phyloP scores from a whole-genome alignment of 1,284 basidiomycete genomes.

The Cystobasidiaceae sp. region DNA sequence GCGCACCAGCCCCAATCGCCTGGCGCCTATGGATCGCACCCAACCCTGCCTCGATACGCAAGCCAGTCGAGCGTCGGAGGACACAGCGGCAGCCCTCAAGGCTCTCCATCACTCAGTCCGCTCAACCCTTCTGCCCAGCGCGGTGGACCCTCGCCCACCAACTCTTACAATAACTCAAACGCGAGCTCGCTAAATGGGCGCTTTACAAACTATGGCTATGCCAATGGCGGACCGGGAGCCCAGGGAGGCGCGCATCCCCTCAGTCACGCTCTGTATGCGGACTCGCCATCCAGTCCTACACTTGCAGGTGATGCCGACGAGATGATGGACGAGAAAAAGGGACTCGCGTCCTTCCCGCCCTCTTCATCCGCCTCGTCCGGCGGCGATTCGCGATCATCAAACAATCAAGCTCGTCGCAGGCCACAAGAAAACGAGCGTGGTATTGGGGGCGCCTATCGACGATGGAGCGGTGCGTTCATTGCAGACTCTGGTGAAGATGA shows the following conservation, averaged over 20 bases:
- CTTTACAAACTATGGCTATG: constrained; percentile 29
- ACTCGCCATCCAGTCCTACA: constrained; percentile 39
- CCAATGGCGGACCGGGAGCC: constrained; percentile 21
- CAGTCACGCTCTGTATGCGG: constrained; percentile 41
- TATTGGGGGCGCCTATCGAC: constrained; percentile 26
- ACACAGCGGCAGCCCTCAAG: not conserved
- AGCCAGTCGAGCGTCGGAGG: constrained; percentile 15
- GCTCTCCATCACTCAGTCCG: constrained; percentile 35
- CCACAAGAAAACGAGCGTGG: not conserved
- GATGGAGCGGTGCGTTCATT: constrained; percentile 29
- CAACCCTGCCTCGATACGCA: constrained; percentile 38
- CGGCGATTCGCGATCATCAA: not conserved
- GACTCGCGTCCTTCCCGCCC: constrained; percentile 31
- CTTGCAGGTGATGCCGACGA: constrained; percentile 38
- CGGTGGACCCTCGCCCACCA: constrained; percentile 7
- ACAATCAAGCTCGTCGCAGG: constrained; percentile 6
- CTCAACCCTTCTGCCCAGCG: constrained; percentile 34
- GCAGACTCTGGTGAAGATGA: constrained; percentile 18
- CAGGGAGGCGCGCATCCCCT: constrained; percentile 39
- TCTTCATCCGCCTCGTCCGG: constrained; percentile 9
- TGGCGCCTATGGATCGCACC: constrained; percentile 25
- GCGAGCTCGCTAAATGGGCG: not conserved
- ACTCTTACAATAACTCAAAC: not conserved
- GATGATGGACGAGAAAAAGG: constrained; percentile 35
- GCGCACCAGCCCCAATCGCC: constrained; percentile 7